A percentile compares a stretch with the other conserved stretches of the same genome.
Conservation (phyloP, 208 protist genomes). For the Wallacemonas sp. region DNA sequence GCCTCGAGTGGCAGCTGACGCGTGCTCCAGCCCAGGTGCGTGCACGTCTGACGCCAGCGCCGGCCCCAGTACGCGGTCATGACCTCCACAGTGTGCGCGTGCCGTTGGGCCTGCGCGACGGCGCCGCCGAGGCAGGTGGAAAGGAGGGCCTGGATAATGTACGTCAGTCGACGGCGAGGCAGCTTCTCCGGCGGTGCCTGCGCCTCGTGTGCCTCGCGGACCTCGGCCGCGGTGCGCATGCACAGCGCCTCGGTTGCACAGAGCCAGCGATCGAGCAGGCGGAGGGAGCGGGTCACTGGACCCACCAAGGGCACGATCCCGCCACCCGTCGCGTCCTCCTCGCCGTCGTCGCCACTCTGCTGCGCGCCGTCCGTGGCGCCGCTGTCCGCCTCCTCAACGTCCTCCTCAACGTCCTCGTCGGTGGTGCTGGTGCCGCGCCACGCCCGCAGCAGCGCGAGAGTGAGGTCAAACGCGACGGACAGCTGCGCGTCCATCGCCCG, state of each 20-base stretch:
- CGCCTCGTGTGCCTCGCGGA: not conserved
- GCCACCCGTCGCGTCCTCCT: not conserved
- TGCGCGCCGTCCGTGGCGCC: not conserved
- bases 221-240: not conserved
- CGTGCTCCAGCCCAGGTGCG: conserved; percentile 63
- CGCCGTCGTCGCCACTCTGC: no score
- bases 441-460: not conserved
- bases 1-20: conserved; percentile 46
- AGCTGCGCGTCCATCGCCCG: not conserved
- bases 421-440: not conserved
- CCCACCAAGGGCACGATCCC: not conserved
- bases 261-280: conserved; percentile 5
- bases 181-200: conserved; percentile 18
- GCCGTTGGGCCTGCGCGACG: not conserved
- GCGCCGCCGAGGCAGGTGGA: conserved; percentile 32
- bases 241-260: conserved; percentile 1
- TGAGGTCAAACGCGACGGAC: not conserved
- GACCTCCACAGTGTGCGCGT: not conserved
- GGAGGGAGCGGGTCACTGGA: not conserved
- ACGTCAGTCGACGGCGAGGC: conserved; percentile 33
- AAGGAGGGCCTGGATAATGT: conserved; percentile 52
- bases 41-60: conserved; percentile 49
- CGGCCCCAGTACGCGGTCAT: not conserved
- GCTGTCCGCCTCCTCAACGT: not conserved
- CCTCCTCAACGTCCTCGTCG: not conserved